A percentile compares a stretch with the other conserved stretches of the same genome.
phyloP scores from a whole-genome alignment of 805 yeast species.

The Wickerhamiella siamensis region DNA sequence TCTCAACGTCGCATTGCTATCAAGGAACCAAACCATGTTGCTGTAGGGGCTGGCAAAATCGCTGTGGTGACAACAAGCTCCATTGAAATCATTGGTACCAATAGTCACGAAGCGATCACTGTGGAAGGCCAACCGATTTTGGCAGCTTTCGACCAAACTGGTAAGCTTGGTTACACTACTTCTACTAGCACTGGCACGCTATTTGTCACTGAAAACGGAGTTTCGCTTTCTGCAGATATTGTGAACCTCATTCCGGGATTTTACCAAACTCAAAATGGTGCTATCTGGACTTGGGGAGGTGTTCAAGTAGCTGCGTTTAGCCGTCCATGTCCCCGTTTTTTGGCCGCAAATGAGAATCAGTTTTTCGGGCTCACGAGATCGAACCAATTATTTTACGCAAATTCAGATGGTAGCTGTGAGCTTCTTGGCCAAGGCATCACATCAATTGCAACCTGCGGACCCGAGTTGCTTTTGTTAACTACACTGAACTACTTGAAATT shows the following conservation, averaged over 20 bases:
- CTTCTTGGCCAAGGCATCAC: conserved; percentile 54
- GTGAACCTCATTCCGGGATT: background rate
- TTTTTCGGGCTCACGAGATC: conserved; percentile 62
- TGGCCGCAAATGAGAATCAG: conserved; percentile 6
- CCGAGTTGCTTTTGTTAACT: conserved; percentile 57
- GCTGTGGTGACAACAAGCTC: conserved; percentile 37
- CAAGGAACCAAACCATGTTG: conserved; percentile 45
- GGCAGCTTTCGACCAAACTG: background rate
- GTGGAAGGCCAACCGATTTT: background rate
- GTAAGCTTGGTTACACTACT: background rate
- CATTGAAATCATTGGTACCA: conserved; percentile 2
- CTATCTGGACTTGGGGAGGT: conserved; percentile 1
- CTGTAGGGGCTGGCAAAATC: conserved; percentile 45
- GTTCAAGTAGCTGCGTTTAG: conserved; percentile 35
- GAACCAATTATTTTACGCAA: conserved; percentile 45
- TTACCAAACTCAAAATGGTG: conserved; percentile 7
- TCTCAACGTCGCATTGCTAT: conserved; percentile 51
- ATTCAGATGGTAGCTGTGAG: conserved; percentile 29
- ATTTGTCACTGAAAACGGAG: background rate
- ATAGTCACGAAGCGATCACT: background rate
- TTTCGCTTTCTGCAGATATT: background rate
- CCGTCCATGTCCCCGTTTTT: conserved; percentile 42
- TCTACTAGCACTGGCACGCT: background rate
- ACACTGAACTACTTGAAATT: conserved; percentile 76
- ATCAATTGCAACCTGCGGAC: conserved; percentile 52